These are phyloP conservation scores for Persicaria tinctoria DNA, from an alignment of 148 eudicot genomes.

Conservation along the genomic window DNA sequence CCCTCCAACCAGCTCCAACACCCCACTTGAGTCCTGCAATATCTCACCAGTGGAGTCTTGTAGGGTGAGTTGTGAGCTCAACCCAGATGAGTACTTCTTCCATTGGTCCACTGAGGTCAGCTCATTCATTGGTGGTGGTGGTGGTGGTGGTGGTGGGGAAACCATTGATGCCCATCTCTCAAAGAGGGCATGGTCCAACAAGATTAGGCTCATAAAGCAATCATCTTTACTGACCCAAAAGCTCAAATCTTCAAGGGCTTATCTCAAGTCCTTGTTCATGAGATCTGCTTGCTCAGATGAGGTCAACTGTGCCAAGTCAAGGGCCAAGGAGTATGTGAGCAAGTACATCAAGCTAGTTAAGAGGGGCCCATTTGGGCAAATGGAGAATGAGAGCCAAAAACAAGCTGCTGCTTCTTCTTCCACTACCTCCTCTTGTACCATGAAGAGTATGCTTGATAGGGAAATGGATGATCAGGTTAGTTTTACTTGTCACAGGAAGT, in stretches of 20 bases:
- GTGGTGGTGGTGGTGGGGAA: not conserved
- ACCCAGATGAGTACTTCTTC: slow-evolving; percentile 55
- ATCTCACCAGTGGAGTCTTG: slow-evolving; percentile 63
- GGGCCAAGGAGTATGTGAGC: slow-evolving; percentile 21
- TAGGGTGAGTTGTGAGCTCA: slow-evolving; percentile 53
- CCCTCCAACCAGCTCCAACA: slow-evolving; percentile 25
- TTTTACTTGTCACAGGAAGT: slow-evolving; percentile 38
- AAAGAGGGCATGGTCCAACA: slow-evolving; percentile 48
- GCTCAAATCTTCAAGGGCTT: slow-evolving; percentile 48
- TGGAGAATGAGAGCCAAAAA: slow-evolving; percentile 14
- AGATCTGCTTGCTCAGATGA: slow-evolving; percentile 42
- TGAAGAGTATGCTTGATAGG: slow-evolving; percentile 26
- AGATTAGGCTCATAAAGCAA: slow-evolving; percentile 37
- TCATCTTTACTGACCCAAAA: slow-evolving; percentile 36
- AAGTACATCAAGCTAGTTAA: slow-evolving; percentile 20
- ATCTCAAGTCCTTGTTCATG: slow-evolving; percentile 51
- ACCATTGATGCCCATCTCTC: slow-evolving; percentile 7
- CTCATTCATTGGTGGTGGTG: slow-evolving; percentile 18
- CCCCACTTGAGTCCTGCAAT: slow-evolving; percentile 53
- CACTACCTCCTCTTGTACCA: slow-evolving; percentile 9
- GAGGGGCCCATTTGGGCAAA: slow-evolving; percentile 30
- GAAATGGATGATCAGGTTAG: slow-evolving; percentile 13
- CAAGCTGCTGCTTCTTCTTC: slow-evolving; percentile 18
- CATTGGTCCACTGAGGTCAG: slow-evolving; percentile 50
- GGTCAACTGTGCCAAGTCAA: slow-evolving; percentile 13